These are phyloP conservation scores for Fraxinus americana DNA, from an alignment of 257 asterid genomes.

Conservation along the genomic window DNA sequence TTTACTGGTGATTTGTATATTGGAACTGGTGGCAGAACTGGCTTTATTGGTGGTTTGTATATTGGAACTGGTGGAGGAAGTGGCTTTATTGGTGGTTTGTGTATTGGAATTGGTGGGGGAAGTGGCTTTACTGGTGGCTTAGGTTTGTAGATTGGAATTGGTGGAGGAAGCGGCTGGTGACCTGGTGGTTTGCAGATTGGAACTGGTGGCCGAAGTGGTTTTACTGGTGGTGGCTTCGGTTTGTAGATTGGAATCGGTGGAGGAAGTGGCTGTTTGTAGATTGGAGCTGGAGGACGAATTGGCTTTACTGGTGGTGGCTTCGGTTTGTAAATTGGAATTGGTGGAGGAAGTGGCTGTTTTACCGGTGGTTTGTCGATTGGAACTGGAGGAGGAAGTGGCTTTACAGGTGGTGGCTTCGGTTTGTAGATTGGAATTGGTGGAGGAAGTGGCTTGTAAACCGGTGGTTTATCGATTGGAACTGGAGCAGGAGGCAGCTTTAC, in stretches of 20 bases:
- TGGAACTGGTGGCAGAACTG: not conserved
- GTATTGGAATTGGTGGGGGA: not conserved
- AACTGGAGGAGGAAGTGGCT: not conserved
- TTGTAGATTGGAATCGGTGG: not conserved
- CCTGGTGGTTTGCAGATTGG: not conserved
- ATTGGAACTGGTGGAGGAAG: not conserved
- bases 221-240: not conserved
- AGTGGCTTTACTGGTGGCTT: not conserved
- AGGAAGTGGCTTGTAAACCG: not conserved
- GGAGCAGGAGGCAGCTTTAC: not conserved
- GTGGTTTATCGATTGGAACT: not conserved
- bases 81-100: not conserved
- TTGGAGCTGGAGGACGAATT: not conserved
- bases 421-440: not conserved
- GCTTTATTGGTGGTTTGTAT: not conserved
- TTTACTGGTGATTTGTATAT: not conserved
- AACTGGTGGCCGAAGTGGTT: not conserved
- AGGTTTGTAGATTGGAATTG: not conserved
- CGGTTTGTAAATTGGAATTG: not conserved
- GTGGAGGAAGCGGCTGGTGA: not conserved
- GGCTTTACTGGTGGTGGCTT: not conserved
- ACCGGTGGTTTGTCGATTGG: not conserved
- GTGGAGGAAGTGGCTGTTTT: not conserved
- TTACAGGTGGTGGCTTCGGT: not conserved
- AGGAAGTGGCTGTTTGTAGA: not conserved